phyloP scores from a whole-genome alignment of 2,329 filamentous ascomycete species.

The Cladobotryum mycophilum region DNA sequence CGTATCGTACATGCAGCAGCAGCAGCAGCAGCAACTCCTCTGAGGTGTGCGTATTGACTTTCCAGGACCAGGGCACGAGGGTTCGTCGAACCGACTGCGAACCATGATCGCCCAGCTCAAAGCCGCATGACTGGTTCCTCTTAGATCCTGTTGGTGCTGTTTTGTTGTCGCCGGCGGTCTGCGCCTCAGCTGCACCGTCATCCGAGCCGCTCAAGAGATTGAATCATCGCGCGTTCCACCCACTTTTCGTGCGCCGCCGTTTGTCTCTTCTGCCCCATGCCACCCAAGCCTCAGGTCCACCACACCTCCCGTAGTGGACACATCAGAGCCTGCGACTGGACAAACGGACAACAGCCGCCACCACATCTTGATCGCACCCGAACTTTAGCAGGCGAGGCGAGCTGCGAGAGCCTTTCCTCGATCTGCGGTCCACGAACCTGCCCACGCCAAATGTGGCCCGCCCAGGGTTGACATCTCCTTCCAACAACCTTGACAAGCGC shows the following conservation, averaged over 20 bases:
- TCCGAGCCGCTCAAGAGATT: constrained; percentile 11
- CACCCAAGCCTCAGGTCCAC: constrained; percentile 7
- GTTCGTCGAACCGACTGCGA: constrained; percentile 20
- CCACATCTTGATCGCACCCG: constrained; percentile 3
- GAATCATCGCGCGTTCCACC: constrained; percentile 8
- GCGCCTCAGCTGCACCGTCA: constrained; percentile 13
- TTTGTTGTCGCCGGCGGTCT: constrained; percentile 9
- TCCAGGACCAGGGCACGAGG: constrained; percentile 15
- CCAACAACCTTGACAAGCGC: no score
- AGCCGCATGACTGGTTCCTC: constrained; percentile 1
- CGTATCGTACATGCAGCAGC: no score
- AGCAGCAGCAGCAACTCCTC: no score
- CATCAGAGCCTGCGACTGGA: constrained; percentile 6
- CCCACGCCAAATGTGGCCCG: no score
- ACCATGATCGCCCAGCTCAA: constrained; percentile 18
- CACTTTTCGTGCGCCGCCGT: constrained; percentile 2
- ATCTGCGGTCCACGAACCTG: constrained; percentile 8
- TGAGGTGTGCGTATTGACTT: constrained; percentile 4
- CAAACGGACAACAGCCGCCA: neutral
- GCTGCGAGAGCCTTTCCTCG: constrained; percentile 1
- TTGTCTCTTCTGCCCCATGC: constrained; percentile 8
- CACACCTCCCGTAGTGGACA: constrained; percentile 8
- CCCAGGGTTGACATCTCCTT: no score
- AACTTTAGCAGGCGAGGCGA: neutral
- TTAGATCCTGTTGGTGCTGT: constrained; percentile 8